Conservation (phyloP, 345 rosid genomes). For the Mercurialis annua region DNA sequence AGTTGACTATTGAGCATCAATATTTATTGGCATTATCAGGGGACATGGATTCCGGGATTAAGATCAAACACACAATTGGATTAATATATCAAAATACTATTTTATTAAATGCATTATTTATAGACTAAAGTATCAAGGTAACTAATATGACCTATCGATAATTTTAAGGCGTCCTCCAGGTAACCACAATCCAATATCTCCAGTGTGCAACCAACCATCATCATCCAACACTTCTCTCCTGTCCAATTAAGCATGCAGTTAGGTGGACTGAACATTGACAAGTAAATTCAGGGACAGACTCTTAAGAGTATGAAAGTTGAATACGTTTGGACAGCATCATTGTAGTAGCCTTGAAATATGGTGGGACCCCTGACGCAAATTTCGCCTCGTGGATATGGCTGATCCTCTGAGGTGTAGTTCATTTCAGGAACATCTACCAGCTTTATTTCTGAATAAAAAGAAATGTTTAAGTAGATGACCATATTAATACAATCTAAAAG, state of each 20-base stretch:
- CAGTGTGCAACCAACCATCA: constrained; percentile 43
- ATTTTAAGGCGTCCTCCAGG: constrained; percentile 51
- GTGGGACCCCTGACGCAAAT: constrained; percentile 88
- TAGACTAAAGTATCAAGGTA: neutral
- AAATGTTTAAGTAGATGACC: neutral
- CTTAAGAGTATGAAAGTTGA: constrained; percentile 13
- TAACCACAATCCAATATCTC: constrained; percentile 47
- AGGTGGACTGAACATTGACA: constrained; percentile 9
- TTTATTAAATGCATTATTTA: neutral
- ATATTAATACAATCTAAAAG: neutral
- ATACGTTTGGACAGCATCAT: constrained; percentile 79
- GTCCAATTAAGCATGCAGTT: constrained; percentile 23
- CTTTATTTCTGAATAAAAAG: constrained; percentile 61
- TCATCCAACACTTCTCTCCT: constrained; percentile 45
- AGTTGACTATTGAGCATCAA: constrained; percentile 1
- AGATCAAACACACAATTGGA: neutral
- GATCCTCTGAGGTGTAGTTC: constrained; percentile 85
- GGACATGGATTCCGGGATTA: neutral
- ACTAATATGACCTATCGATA: constrained; percentile 31
- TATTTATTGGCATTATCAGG: neutral
- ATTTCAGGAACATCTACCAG: constrained; percentile 92
- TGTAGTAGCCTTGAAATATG: constrained; percentile 82
- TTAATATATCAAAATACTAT: neutral
- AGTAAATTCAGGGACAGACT: constrained; percentile 7
- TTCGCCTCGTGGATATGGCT: constrained; percentile 92